Base-by-base conservation (phyloP, 1,284 basidiomycete species). In the Vanrija humicola region DNA sequence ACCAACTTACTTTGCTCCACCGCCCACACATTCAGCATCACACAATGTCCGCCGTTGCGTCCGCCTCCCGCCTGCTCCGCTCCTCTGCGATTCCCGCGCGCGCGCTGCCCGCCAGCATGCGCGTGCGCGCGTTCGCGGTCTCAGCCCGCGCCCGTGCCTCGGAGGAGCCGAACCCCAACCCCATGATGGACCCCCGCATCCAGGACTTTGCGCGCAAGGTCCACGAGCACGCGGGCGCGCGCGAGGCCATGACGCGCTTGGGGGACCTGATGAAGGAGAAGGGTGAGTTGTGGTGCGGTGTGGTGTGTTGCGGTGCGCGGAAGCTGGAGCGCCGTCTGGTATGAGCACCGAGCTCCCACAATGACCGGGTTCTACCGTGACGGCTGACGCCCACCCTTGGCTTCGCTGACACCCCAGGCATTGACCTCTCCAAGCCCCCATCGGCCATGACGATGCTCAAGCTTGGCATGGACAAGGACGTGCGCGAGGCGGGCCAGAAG, bases 391-490 rank as follows among this genome's bases (percentile, higher is more conserved):
- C 21, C 44, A 23, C 23, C 16, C 1, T 7, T 28, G 10, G 7
- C 28, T 10, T 10, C 25, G 40, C 52, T 56, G 38, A 50, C 38
- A 5, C 28, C 28, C 39, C 54, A 71, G 69, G 71, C 10, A 62
- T 69, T 45, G 69, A 70, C 58, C 64, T 65, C 45, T 53, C 60
- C 15, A 58, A 69, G 59, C 56, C 64, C 23, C 67, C 67, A 6
- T 62, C 61, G 23, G 60, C 65, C 38, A 67, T 65, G 56, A 60
- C 66, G 57, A 66, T 73, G 60, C 61, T 67, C 49, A 69, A 70
- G 62, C 62, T 73, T 54, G 67, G 64, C 28, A 63, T 69, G 63
- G 71, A 73, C 56, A 54, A 58, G 25, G 71, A 72, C 45, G 55
- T 73, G 51, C 60, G 67, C 50, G 64, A 62, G 46, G 71, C 69